Conservation (phyloP, 352 stramenopile species). For the Peronosclerospora sorghi region DNA sequence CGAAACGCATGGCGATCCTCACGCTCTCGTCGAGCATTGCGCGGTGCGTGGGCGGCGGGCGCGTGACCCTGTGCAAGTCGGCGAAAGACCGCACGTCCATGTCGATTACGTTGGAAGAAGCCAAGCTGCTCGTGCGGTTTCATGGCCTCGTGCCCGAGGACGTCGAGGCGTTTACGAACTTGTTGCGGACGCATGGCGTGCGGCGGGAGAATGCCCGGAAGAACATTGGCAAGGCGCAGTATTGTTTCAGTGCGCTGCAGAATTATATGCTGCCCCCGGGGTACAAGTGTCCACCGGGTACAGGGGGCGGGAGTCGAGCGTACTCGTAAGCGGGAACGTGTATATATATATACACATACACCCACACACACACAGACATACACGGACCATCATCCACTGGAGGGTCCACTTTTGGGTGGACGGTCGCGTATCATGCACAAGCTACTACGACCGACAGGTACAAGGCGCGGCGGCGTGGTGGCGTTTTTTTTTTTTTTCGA, state of each 20-base stretch:
- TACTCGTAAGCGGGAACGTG: slow-evolving; percentile 35
- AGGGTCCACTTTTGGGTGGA: too few species aligned
- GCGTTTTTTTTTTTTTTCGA: too few species aligned
- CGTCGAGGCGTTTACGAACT: slow-evolving; percentile 42
- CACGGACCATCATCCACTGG: too few species aligned
- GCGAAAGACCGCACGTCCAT: slow-evolving; percentile 96
- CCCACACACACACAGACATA: too few species aligned
- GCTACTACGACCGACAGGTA: too few species aligned
- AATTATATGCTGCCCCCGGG: slow-evolving; percentile 74
- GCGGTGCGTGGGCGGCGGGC: slow-evolving; percentile 77
- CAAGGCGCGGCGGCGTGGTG: too few species aligned
- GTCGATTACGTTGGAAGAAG: slow-evolving; percentile 92
- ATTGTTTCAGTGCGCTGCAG: slow-evolving; percentile 72
- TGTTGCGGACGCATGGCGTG: slow-evolving; percentile 67
- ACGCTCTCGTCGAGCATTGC: slow-evolving; percentile 63
- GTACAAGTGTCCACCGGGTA: slow-evolving; percentile 75
- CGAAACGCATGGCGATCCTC: slow-evolving; percentile 75
- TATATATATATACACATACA: too few species aligned
- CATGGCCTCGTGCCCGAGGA: slow-evolving; percentile 46
- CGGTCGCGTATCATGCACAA: too few species aligned
- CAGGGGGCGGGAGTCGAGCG: slow-evolving; percentile 48
- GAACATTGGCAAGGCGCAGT: slow-evolving; percentile 79
- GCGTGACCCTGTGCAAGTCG: slow-evolving; percentile 94
- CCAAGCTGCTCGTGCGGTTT: slow-evolving; percentile 44
- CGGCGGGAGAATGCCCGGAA: slow-evolving; percentile 79